Base-by-base conservation (phyloP, 148 eudicot genomes). In the Agrostemma githago region DNA sequence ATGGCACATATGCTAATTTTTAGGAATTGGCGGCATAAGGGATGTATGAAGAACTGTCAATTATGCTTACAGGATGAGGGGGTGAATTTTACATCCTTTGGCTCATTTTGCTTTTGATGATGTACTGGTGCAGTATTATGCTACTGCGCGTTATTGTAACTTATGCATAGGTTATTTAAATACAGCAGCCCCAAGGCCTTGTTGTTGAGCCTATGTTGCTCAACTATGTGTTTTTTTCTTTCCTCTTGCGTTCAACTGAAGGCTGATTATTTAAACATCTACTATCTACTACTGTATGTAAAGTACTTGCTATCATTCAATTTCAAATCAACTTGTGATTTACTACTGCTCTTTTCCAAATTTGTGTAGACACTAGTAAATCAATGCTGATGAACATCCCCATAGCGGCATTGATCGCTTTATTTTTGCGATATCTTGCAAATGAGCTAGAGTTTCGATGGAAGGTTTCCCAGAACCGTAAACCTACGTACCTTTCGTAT, bases 351-450 rank as follows among this genome's bases (percentile, higher is more conserved):
- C 56, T 57, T n/a, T 66, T 48, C 46, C 41, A 16, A 42, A 41
- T 26, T 63, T 34, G n/a, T 88, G 89, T 88, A 95, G 99, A 95
- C 72, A 92, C 97, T 60, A 92, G 97, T 84, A 95, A 90, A 80
- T 92, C 97, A 77, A 95, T 95, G 96, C 89, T 91, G 93, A 92
- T 89, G 97, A 95, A 95, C 79, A 44, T 95, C 51, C 99, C 99
- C n/a, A 82, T 95, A 78, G 86, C 99, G 40, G 26, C 92, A 48
- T 73, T 92, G 17, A 62, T 89, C 68, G 94, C 92, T 73, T 78
- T 84, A 79, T 81, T 83, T 68, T 71, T 88, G 71, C 88, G 94
- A 15, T 68, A 84, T 42, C 75, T 92, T 62, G 76, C 84, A 43
- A 89, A 83, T 71, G 88, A 92, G 81, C 88, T 90, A 79, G 96